Base-by-base conservation (phyloP, 805 yeast genomes). In the Kodamaea restingae region DNA sequence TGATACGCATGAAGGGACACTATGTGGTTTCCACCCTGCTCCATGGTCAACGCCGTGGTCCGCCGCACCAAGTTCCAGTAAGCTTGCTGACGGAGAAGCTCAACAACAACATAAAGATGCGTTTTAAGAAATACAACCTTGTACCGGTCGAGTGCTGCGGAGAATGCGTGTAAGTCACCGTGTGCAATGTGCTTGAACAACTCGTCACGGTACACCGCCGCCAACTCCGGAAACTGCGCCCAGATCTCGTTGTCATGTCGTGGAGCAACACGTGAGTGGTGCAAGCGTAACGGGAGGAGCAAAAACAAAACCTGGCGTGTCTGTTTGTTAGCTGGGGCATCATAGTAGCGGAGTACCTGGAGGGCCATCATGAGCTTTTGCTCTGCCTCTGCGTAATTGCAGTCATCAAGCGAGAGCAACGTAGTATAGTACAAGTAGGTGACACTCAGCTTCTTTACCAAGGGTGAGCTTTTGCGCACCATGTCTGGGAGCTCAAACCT, bases 361-460 rank as follows among this genome's bases (percentile, higher is more conserved):
- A 76, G 59, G 0, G 93, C 88, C 30, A 62, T 52, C 9, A 67
- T 58, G 33, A 87, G 67, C 50, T 76, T 73, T 10, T 57, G 58
- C 41, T 73, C 74, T 3, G 83, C 81, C 10, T 61, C 60, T 2
- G 42, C 58, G 47, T 75, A 78, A 41, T 84, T 80, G 18, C 77
- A 77, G 40, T 81, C 84, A 50, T 83, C 81, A 29, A 83, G 75
- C 36, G 78, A 71, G 38, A 84, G 67, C 10, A 81, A 68, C 2
- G 90, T 87, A 52, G 79, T 71, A 60, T 80, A 85, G 61, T 84
- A 88, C 35, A 78, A 63, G 56, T 78, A 86, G 2, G 77, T 71
- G 27, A 81, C 76, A 3, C 76, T 67, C 36, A 81, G 82, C 25
- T 60, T 61, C 28, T 59, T 60, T 33, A 66, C 70, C n/a, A 74